Evolutionary conservation across 495 filamentous ascomycete genomes (phyloP).

Genomic region (Parathielavia appendiculata): DNA sequence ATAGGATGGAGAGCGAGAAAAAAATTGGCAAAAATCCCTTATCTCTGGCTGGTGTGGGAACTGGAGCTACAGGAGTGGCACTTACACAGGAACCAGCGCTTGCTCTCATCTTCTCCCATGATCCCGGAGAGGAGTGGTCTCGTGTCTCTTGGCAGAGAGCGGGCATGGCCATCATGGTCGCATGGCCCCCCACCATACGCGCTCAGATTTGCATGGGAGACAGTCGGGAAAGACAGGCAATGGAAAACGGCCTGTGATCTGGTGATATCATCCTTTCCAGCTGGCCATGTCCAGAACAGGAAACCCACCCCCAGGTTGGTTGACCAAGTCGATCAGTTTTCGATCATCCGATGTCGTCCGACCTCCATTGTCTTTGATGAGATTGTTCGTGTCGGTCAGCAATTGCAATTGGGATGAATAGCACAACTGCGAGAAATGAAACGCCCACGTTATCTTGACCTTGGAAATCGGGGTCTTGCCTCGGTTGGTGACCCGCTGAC

Average conservation of each 20-base stretch:
- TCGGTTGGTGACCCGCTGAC: too few species aligned
- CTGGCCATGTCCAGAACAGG: too few species aligned
- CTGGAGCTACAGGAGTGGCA: conserved; percentile 12
- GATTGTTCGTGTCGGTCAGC: too few species aligned
- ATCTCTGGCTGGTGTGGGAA: conserved; percentile 28
- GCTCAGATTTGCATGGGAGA: not conserved
- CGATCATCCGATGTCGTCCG: not conserved
- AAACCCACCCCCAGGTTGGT: too few species aligned
- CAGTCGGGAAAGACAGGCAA: too few species aligned
- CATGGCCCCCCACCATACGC: too few species aligned
- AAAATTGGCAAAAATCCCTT: conserved; percentile 26
- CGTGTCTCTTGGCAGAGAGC: not conserved
- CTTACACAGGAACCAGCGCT: not conserved
- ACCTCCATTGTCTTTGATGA: not conserved
- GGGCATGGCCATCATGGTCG: too few species aligned
- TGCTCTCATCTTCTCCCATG: too few species aligned
- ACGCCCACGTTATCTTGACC: too few species aligned
- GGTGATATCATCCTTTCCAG: not conserved
- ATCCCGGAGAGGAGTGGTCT: too few species aligned
- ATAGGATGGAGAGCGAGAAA: conserved; percentile 5
- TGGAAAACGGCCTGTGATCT: not conserved
- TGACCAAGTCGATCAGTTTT: not conserved
- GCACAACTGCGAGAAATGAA: not conserved
- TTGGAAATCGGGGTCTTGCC: too few species aligned
- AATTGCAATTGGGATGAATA: not conserved